These are phyloP conservation scores for Chloris gayana DNA, from an alignment of 176 grass and related monocot species.

Conservation along the genomic window DNA sequence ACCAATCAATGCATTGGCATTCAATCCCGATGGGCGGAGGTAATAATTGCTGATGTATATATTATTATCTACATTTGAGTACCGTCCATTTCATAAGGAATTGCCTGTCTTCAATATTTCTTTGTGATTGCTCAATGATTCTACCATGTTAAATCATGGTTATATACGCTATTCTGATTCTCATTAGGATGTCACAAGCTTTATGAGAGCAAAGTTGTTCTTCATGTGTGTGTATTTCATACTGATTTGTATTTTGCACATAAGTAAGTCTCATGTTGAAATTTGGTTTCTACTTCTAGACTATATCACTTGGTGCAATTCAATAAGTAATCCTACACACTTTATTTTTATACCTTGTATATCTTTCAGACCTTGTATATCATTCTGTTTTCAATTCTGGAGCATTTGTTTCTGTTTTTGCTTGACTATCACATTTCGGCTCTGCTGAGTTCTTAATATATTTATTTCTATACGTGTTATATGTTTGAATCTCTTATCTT, in stretches of 20 bases:
- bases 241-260: neutral
- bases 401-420: neutral
- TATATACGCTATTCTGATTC: conserved; percentile 52
- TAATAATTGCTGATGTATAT: conserved; percentile 20
- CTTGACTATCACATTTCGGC: neutral
- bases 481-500: neutral
- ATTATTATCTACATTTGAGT: conserved; percentile 2
- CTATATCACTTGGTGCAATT: neutral
- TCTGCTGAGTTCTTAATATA: neutral
- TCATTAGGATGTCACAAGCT: conserved; percentile 33
- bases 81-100: neutral
- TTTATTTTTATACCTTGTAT: neutral
- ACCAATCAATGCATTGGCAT: conserved; percentile 85
- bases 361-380: neutral
- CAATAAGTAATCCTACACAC: neutral
- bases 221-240: neutral
- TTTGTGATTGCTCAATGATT: conserved; percentile 42
- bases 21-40: conserved; percentile 95
- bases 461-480: neutral
- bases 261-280: neutral
- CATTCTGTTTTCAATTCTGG: neutral
- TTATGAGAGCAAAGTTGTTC: conserved; percentile 32
- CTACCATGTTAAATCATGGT: conserved; percentile 35
- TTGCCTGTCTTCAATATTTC: neutral
- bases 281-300: neutral